Evolutionary conservation across 2,329 filamentous ascomycete genomes (phyloP).

Genomic region (Trichoderma aggressivum): DNA sequence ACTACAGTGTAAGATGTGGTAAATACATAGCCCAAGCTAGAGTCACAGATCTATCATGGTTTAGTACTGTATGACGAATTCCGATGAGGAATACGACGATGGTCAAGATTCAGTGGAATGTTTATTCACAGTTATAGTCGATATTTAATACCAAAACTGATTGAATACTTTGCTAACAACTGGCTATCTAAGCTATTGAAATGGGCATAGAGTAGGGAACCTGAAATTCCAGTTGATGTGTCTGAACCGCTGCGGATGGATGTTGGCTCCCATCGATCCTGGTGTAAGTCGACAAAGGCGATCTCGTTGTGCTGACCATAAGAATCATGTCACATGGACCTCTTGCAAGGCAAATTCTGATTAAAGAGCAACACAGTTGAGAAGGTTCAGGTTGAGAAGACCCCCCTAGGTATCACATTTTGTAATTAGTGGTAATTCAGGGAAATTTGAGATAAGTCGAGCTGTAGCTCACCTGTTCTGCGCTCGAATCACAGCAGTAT

Average conservation of each 20-base stretch:
- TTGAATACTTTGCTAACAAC: neutral
- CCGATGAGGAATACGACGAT: neutral
- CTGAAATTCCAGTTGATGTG: neutral
- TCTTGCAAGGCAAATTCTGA: neutral
- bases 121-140: neutral
- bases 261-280: neutral
- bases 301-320: neutral
- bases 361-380: neutral
- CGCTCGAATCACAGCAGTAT: neutral
- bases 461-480: neutral
- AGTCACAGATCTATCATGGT: neutral
- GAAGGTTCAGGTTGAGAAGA: neutral
- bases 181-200: neutral
- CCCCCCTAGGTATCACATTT: neutral
- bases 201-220: neutral
- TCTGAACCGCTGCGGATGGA: neutral
- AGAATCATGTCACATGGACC: neutral
- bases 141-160: neutral
- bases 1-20: too few relatives aligned
- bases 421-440: neutral
- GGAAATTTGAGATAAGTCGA: neutral
- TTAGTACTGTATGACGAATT: too few relatives aligned
- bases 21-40: too few relatives aligned
- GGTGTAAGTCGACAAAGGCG: neutral
- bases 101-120: accelerated